Base-by-base conservation (phyloP, 2,329 filamentous ascomycete species). In the Davidsoniella virescens region DNA sequence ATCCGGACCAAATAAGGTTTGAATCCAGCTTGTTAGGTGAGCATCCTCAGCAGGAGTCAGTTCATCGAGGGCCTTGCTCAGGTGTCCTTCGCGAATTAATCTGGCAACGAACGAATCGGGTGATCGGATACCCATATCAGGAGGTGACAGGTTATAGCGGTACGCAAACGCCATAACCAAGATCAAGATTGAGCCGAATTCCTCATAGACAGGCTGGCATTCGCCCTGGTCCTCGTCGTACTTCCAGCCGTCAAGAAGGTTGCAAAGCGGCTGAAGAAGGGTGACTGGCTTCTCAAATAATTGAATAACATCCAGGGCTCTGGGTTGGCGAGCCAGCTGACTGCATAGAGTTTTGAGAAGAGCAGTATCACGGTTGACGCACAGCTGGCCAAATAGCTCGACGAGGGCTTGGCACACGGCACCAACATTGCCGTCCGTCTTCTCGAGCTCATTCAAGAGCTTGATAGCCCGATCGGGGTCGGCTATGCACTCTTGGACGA, bases 401-500 rank as follows among this genome's bases (percentile, higher is more conserved):
- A 80, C 76, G 42, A 88, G 69, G 2, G 87, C 88, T 54, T 82
- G 79, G 47, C 83, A 84, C 16, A 93, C 85, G 2, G 87, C 86
- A 2, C 85, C 87, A 2, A 86, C 86, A 62, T 95, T 95, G 1
- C 90, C 90, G 59, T 94, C 86, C 73, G 92, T 87, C 47, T 82
- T 82, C 51, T 94, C 87, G 20, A 98, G 70, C 58, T 94, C 87
- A 38, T 80, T 76, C 39, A 95, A 77, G 29, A 94, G 70, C 41
- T 80, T 75, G 56, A 87, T 83, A 1, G 84, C 78, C 55, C 80
- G 78, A 54, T 87, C 83, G 0, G 80, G 76, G 56, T 93, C 86
- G 9, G 76, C 73, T 44, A 82, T 73, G 55, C 87, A 94, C 59
- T 92, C 81, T 45, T 78, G 73, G 0, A 94, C 75, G 10, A 98